These are phyloP conservation scores for Pestalotiopsis sp. DNA, from an alignment of 2,329 filamentous ascomycete species.

Conservation along the genomic window DNA sequence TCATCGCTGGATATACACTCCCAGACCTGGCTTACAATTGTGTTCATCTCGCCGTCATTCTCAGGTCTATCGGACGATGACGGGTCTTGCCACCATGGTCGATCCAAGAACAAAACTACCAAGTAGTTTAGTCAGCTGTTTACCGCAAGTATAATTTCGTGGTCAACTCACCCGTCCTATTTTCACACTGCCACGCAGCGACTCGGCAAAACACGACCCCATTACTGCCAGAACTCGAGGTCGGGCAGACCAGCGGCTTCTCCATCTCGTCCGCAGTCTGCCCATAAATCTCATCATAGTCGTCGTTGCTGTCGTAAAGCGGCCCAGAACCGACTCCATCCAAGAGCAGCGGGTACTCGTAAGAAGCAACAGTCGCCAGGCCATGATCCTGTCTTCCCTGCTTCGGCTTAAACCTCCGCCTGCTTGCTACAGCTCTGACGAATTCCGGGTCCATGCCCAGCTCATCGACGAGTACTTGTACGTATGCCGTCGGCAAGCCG, in stretches of 20 bases:
- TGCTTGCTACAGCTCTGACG: constrained; percentile 31
- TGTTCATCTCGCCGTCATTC: not conserved
- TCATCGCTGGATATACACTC: not conserved
- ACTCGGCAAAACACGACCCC: not conserved
- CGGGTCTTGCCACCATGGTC: constrained; percentile 19
- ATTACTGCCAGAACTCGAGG: not conserved
- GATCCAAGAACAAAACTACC: constrained; percentile 31
- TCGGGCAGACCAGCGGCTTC: not conserved
- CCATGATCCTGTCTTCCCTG: not conserved
- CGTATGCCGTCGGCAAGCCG: constrained; percentile 24
- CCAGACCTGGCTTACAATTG: not conserved
- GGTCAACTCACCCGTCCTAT: not conserved
- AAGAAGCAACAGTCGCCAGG: not conserved
- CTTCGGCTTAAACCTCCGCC: constrained; percentile 28
- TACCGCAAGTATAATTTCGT: not conserved
- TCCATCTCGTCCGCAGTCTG: not conserved
- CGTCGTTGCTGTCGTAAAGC: not conserved
- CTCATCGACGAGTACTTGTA: constrained; percentile 24
- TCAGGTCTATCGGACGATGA: not conserved
- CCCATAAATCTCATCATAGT: not conserved
- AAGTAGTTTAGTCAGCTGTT: not conserved
- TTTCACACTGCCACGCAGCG: not conserved
- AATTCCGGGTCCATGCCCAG: constrained; percentile 33
- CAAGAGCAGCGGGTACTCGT: not conserved
- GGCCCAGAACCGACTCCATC: not conserved